These are phyloP conservation scores for Moringa oleifera DNA, from an alignment of 345 rosid genomes.

Conservation along the genomic window DNA sequence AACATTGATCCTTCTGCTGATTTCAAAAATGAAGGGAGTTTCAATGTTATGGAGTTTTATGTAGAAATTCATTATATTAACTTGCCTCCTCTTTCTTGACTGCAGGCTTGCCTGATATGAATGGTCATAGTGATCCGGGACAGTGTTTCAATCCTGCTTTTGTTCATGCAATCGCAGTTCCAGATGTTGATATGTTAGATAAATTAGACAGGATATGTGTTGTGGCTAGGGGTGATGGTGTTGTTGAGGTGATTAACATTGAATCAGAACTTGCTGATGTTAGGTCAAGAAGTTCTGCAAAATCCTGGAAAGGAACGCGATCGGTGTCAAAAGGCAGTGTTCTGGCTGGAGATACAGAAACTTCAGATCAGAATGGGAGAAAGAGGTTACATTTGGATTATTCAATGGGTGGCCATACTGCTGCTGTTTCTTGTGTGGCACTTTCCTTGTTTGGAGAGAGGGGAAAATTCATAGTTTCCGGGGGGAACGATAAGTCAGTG, in stretches of 20 bases:
- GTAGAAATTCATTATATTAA: too few relatives aligned
- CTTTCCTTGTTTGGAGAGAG: slow-evolving; percentile 72
- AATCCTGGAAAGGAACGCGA: slow-evolving; percentile 51
- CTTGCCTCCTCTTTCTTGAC: not conserved
- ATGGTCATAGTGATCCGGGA: slow-evolving; percentile 26
- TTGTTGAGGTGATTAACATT: slow-evolving; percentile 53
- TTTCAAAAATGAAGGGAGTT: not conserved
- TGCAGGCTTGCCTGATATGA: slow-evolving; percentile 46
- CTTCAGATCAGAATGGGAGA: slow-evolving; percentile 18
- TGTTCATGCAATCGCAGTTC: slow-evolving; percentile 75
- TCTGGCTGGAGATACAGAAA: slow-evolving; percentile 18
- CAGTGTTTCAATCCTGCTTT: slow-evolving; percentile 90
- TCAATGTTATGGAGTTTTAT: not conserved
- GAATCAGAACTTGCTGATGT: slow-evolving; percentile 54
- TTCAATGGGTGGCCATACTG: slow-evolving; percentile 72
- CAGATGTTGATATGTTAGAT: slow-evolving; percentile 70
- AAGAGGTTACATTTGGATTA: slow-evolving; percentile 71
- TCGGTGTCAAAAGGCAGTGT: slow-evolving; percentile 30
- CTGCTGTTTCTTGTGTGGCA: slow-evolving; percentile 79
- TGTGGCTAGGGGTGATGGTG: slow-evolving; percentile 86
- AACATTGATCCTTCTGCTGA: too few relatives aligned
- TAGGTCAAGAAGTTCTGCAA: slow-evolving; percentile 32
- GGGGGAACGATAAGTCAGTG: slow-evolving; percentile 82
- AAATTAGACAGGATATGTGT: slow-evolving; percentile 58
- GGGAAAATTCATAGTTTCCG: slow-evolving; percentile 70